Evolutionary conservation across 2,329 filamentous ascomycete genomes (phyloP), one percentile per base, ranked within the genome.

Genomic region (Epichloe elymi): DNA sequence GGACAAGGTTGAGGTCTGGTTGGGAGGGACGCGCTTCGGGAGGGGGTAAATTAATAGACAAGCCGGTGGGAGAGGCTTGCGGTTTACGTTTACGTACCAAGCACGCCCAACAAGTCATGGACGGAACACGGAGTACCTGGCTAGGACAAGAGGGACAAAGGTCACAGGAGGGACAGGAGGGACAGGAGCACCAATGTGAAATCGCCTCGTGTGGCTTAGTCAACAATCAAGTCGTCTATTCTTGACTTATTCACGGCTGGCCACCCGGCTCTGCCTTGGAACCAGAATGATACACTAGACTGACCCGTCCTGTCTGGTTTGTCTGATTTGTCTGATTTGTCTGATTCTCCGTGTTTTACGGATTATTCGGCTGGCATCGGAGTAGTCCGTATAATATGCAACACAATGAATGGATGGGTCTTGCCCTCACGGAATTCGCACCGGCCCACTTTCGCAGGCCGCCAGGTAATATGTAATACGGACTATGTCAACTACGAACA

Each of bases 11-110:
- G 36, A 36, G 35, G 23, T 30, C 38, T 48, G 30, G 17, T 39
- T 46, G 14, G 45, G 44, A 41, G 45, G 33, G 48, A 53, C 51
- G 51, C 51, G 51, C 46, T 20, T 41, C 20, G 14, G 15, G 17
- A 26, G 19, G 23, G 23, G 12, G 14, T 1, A 3, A 12, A 30
- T 26, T 19, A 46, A 19, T 15, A 35, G 33, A 12, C 15, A 11
- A 26, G 1, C 19, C 30, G 48, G 48, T 23, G 30, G 30, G 12
- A 49, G 23, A 38, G 33, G 43, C 44, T 33, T 36, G 37, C 20
- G n/a, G 26, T 26, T 47, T 43, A 15, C 36, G 36, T n/a, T 26
- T 26, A n/a, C 15, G 11, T 14, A 14, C 11, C 11, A 41, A 20
- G 39, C 19, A 17, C 10, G 23, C 23, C 26, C 26, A 30, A 30